phyloP scores from a whole-genome alignment of 768 basidiomycete genomes.

The Boletus sp. region DNA sequence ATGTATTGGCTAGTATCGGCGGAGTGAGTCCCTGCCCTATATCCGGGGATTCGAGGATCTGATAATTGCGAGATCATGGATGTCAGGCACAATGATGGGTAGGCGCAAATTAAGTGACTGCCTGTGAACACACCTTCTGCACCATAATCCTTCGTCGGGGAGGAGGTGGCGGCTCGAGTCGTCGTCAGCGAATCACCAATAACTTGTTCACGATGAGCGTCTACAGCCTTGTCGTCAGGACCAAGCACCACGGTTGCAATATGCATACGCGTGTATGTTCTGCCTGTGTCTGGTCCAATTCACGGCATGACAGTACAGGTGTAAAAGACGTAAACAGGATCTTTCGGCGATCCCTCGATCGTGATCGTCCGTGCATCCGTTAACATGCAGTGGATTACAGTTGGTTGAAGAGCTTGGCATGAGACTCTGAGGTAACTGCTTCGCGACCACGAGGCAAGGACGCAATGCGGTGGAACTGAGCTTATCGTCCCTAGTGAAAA shows the following conservation, averaged over 20 bases:
- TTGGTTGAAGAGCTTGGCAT: background rate
- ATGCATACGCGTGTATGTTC: background rate
- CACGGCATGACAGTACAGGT: background rate
- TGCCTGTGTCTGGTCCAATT: background rate
- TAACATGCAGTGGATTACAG: background rate
- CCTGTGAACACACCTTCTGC: background rate
- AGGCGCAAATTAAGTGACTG: background rate
- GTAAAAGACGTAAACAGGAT: slow-evolving; percentile 1
- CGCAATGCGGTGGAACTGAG: background rate
- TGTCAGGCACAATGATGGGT: slow-evolving; percentile 19
- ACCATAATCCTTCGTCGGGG: background rate
- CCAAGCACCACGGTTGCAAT: too few species aligned
- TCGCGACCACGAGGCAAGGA: background rate
- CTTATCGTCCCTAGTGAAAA: background rate
- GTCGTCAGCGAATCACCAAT: background rate
- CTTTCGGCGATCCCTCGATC: slow-evolving; percentile 15
- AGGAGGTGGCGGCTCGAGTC: slow-evolving; percentile 8
- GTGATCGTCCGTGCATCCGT: slow-evolving; percentile 11
- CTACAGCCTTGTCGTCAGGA: background rate
- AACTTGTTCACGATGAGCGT: background rate
- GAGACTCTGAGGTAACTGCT: background rate
- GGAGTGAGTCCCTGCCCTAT: background rate
- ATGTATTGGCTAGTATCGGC: background rate
- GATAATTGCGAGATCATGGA: slow-evolving; percentile 2
- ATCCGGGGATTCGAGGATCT: slow-evolving; percentile 7